phyloP scores from a whole-genome alignment of 2,329 filamentous ascomycete genomes.

The Aphanoascus verrucosus region DNA sequence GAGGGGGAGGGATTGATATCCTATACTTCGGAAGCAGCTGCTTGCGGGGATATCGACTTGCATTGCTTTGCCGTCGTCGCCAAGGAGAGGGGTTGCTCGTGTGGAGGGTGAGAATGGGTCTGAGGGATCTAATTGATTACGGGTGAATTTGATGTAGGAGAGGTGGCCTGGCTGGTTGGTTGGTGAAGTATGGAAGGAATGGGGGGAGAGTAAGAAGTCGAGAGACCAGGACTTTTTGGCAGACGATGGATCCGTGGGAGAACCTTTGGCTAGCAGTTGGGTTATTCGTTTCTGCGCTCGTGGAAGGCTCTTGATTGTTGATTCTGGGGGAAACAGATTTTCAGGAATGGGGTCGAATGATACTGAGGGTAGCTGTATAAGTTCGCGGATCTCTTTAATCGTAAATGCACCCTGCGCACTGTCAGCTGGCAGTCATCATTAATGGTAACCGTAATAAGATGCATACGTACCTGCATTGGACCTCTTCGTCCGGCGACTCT shows the following conservation, averaged over 20 bases:
- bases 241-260: conserved; percentile 39
- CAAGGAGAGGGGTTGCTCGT: conserved; percentile 29
- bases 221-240: conserved; percentile 66
- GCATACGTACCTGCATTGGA: conserved; percentile 59
- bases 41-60: conserved; percentile 42
- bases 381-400: conserved; percentile 84
- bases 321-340: conserved; percentile 51
- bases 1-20: conserved; percentile 74
- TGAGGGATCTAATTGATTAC: conserved; percentile 42
- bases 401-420: conserved; percentile 70
- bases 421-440: background rate
- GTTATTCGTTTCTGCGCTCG: conserved; percentile 66
- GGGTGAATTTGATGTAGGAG: conserved; percentile 55
- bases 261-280: conserved; percentile 70
- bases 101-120: conserved; percentile 43
- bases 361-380: conserved; percentile 65
- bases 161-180: conserved; percentile 41
- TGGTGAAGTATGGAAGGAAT: conserved; percentile 49
- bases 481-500: conserved; percentile 82
- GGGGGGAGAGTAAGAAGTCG: conserved; percentile 73
- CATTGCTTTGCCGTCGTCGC: conserved; percentile 26
- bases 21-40: conserved; percentile 84
- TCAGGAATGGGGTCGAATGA: conserved; percentile 59
- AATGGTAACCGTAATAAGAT: background rate
- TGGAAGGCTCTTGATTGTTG: conserved; percentile 57